These are phyloP conservation scores for Epichloe uncinata DNA, from an alignment of 2,329 filamentous ascomycete species.

Conservation along the genomic window DNA sequence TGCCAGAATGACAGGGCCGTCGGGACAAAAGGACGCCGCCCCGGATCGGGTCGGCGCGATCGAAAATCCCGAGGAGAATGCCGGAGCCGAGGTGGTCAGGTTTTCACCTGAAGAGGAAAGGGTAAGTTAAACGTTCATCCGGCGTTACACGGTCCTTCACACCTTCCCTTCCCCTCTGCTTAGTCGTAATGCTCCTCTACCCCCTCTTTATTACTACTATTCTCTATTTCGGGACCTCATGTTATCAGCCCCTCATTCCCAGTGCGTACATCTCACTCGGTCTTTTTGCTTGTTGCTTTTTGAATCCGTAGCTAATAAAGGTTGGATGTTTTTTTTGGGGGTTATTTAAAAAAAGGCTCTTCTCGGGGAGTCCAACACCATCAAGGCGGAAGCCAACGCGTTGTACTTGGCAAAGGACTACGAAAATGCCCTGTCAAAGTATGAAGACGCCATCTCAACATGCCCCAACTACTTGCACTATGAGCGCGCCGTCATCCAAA, in stretches of 20 bases:
- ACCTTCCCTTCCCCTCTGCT: too few relatives aligned
- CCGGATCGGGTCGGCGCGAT: not conserved
- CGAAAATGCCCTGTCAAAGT: conserved; percentile 65
- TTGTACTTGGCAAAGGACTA: conserved; percentile 64
- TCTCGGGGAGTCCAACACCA: conserved; percentile 54
- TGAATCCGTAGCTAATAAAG: too few relatives aligned
- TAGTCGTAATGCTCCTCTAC: too few relatives aligned
- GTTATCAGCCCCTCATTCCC: not conserved
- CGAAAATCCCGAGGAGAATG: not conserved
- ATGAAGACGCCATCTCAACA: conserved; percentile 64
- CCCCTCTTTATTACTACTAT: too few relatives aligned
- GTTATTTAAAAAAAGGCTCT: conserved; percentile 51
- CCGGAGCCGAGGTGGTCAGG: conserved; percentile 16
- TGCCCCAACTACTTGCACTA: conserved; percentile 80
- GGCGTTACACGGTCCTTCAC: too few relatives aligned
- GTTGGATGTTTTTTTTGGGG: not conserved
- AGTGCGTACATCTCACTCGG: not conserved
- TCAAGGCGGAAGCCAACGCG: conserved; percentile 65
- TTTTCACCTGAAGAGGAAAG: conserved; percentile 45
- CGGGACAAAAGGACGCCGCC: not conserved
- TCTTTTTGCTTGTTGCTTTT: not conserved
- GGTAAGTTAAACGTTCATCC: conserved; percentile 18
- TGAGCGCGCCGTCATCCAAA: conserved; percentile 73
- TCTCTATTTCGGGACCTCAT: not conserved
- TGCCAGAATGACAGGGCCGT: not conserved